Percentiles rank a stretch among this genome's conserved stretches.
These are phyloP conservation scores for Geum urbanum DNA, from an alignment of 306 rosid species.

Conservation along the genomic window DNA sequence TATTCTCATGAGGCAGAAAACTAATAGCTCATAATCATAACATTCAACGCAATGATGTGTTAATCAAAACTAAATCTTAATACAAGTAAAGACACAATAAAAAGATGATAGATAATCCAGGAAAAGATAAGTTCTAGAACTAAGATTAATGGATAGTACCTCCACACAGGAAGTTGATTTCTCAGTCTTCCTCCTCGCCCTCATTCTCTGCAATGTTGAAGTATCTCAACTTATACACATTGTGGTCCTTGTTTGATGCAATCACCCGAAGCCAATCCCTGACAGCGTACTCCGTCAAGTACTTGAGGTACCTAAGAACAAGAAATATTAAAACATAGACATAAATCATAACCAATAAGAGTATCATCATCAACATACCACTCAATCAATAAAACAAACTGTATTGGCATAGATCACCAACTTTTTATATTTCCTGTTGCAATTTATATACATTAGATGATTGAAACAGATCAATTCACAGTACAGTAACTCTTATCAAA, in stretches of 20 bases:
- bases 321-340: not conserved
- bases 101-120: conserved; percentile 21
- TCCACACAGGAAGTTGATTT: conserved; percentile 11
- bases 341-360: no score
- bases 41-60: not conserved
- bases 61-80: not conserved
- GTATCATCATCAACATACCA: no score
- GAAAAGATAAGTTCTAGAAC: conserved; percentile 16
- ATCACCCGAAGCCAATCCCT: conserved; percentile 96
- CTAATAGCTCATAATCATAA: not conserved
- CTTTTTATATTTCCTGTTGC: not conserved
- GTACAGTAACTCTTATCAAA: no score
- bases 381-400: no score
- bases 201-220: conserved; percentile 92
- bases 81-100: conserved; percentile 8
- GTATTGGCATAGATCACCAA: not conserved
- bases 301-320: conserved; percentile 58
- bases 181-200: conserved; percentile 85
- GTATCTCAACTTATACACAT: conserved; percentile 82
- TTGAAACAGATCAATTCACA: no score
- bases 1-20: not conserved
- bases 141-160: conserved; percentile 20
- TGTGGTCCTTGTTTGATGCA: conserved; percentile 84
- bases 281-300: conserved; percentile 87
- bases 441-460: not conserved